Base-by-base conservation (phyloP, 495 filamentous ascomycete species). In the Neurospora hispaniola region DNA sequence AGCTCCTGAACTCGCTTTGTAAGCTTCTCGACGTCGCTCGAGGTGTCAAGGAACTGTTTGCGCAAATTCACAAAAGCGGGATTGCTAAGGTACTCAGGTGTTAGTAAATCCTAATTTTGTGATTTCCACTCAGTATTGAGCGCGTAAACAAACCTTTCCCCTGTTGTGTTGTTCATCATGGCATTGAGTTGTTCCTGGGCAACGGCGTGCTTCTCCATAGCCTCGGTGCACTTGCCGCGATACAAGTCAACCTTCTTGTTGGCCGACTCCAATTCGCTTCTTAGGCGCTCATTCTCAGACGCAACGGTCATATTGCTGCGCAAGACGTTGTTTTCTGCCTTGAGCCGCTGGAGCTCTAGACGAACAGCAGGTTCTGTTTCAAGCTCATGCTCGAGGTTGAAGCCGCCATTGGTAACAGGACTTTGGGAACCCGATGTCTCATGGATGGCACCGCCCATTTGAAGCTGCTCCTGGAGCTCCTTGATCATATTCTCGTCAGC, bases 301-400 rank as follows among this genome's bases (percentile, higher is more conserved):
- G 81, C 84, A 10, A 83, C 84, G 0, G 80, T 79, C 71, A 85
- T 82, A 72, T 80, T 85, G 71, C 81, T 85, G 76, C 84, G 83
- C 16, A 88, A 80, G 9, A 88, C 78, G 66, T 82, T 78, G 74
- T 86, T 88, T 75, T 89, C 87, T 18, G 87, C 84, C 74, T 85
- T 85, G 68, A 89, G 80, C 42, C 85, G 82, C 40, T 85, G 83
- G 40, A 86, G 71, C 74, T 88, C 85, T 7, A 83, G 73, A n/a
- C 80, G 77, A 11, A 81, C 77, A 5, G 79, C 75, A 12, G 79
- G 77, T 43, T 79, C 77, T 35, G 74, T 78, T 75, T 81, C 78
- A 3, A 85, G 78, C 69, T 85, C 84, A 38, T 84, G 78, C 75
- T 84, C 84, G 11, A 85, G 80, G 71, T 75, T 84, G 66, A 83